These are phyloP conservation scores for Arxiozyma slooffiae DNA, from an alignment of 1,139 yeast species.

Conservation along the genomic window DNA sequence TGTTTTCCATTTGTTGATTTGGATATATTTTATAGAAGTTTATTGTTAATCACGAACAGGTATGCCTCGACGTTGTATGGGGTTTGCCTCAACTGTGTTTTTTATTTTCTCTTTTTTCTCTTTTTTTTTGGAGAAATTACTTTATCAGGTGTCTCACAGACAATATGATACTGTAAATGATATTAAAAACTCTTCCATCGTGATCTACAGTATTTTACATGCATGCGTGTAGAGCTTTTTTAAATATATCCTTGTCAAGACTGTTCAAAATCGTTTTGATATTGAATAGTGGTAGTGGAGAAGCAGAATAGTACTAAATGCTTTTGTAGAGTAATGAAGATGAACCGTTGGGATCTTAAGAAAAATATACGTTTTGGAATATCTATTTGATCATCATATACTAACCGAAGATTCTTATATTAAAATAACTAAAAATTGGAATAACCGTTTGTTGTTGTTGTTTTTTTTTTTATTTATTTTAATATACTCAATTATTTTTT, in stretches of 20 bases:
- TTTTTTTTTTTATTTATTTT: background rate
- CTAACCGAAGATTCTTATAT: background rate
- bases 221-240: background rate
- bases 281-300: background rate
- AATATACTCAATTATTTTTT: slow-evolving; percentile 12
- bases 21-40: background rate
- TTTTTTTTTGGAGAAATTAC: background rate
- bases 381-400: background rate
- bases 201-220: background rate
- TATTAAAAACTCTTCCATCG: slow-evolving; percentile 8
- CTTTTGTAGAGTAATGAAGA: background rate
- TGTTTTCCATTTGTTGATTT: background rate
- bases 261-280: background rate
- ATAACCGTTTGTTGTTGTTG: background rate
- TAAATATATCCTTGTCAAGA: background rate
- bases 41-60: background rate
- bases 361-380: background rate
- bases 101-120: too few species aligned
- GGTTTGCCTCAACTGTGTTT: background rate
- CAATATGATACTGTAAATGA: background rate
- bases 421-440: background rate
- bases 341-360: background rate
- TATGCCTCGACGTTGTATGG: background rate
- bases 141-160: background rate
- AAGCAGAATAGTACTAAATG: background rate